Base-by-base conservation (phyloP, 2,329 filamentous ascomycete species). In the Botryosphaeria dothidea region DNA sequence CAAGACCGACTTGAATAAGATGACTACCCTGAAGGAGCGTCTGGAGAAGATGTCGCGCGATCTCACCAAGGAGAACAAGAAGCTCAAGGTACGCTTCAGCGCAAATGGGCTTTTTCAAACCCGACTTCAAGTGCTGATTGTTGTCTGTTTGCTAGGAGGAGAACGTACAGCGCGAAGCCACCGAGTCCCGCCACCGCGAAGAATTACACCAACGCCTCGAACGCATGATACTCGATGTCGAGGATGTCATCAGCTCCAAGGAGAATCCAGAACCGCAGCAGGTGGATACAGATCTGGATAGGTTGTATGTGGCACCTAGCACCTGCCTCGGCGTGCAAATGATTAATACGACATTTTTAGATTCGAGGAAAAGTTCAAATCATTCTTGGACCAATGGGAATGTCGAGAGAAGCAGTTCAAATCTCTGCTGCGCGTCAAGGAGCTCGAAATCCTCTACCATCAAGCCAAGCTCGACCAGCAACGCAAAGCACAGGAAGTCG, bases 61-160 rank as follows among this genome's bases (percentile, higher is more conserved):
- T 78, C 85, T 99, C 64, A 95, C 96, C 67, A 91, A 94, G 72
- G 95, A 99, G 75, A 99, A 99, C 78, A 98, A 98, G 80, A 96
- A 96, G 80, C 88, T 99, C 69, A 98, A 98, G 90, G 92, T 95
- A 79, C 71, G 81, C 76, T 19, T 46, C 6, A 38, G 38, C n/a
- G 19, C 19, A 13, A 4, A 11, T n/a, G n/a, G 23, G 19, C 34
- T 6, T 25, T n/a, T 17, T 29, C 13, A 9, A 31, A 52, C 21
- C 19, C n/a, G 9, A 41, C 41, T 29, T 23, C 19, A 21, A 21
- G 27, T 52, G 65, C 69, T 70, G 66, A 71, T 63, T 56, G 58
- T 66, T 23, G 19, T 36, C 13, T 58, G 43, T 21, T 48, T 45
- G 41, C 13, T 75, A 92, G 90, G 91, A 93, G 80, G 95, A 99